These are phyloP conservation scores for Corchorus capsularis DNA, from an alignment of 345 rosid genomes.

Conservation along the genomic window DNA sequence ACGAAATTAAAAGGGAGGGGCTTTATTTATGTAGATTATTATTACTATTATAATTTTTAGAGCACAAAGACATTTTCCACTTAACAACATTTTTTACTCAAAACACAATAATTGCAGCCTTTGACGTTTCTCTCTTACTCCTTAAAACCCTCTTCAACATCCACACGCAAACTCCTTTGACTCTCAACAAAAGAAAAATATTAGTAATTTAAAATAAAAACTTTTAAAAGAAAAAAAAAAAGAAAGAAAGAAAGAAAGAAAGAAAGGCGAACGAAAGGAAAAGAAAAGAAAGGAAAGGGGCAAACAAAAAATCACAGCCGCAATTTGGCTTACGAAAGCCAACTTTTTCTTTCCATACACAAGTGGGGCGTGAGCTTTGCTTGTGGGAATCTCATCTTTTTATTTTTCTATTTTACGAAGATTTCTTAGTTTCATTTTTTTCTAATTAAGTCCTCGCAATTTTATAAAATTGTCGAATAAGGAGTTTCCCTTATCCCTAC, in stretches of 20 bases:
- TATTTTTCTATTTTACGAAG: neutral
- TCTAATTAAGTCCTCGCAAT: neutral
- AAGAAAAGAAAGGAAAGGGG: neutral
- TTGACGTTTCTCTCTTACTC: conserved; percentile 55
- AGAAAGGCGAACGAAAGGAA: neutral
- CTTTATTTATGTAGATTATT: no score
- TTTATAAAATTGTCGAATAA: conserved; percentile 18
- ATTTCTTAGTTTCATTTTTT: neutral
- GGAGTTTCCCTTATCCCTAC: conserved; percentile 50
- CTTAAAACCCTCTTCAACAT: conserved; percentile 45
- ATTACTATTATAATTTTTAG: neutral
- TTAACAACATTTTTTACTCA: conserved; percentile 37
- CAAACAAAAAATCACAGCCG: conserved; percentile 38
- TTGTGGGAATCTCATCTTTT: conserved; percentile 34
- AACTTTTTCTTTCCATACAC: conserved; percentile 28
- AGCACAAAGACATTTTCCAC: conserved; percentile 33
- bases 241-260: neutral
- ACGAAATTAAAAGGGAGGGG: no score
- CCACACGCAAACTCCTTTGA: conserved; percentile 71
- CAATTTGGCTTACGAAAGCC: conserved; percentile 46
- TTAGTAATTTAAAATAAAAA: no score
- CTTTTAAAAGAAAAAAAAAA: neutral
- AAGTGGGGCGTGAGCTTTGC: conserved; percentile 32
- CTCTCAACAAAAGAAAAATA: conserved; percentile 34
- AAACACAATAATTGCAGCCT: conserved; percentile 62